Base-by-base conservation (phyloP, 805 yeast species). In the Lachancea waltii region DNA sequence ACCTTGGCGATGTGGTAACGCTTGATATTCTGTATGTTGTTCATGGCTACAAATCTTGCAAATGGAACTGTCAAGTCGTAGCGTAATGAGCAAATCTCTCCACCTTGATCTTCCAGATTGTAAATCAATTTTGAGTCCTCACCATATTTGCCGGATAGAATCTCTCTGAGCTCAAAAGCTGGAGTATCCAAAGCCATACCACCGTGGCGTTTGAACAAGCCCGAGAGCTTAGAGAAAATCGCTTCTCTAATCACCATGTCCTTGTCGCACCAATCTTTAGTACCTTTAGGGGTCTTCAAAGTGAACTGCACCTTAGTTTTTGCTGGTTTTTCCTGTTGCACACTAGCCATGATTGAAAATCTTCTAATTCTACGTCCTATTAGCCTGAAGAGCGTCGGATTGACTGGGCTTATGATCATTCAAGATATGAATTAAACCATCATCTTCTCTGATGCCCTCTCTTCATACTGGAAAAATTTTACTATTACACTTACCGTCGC, bases 161-260 rank as follows among this genome's bases (percentile, higher is more conserved):
- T 92, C 63, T 92, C 98, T 51, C 95, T 77, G 49, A 90, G 72
- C 64, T 92, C 99, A 53, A 92, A 92, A 4, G 92, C 99, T 5
- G 99, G 99, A 2, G 99, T 92, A 61, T 92, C 99, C 48, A 92
- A 86, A 29, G 98, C 90, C 23, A 87, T 95, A 64, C 94, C 98
- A 45, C 99, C 99, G 63, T 92, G 99, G 52, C 87, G 81, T 63
- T 87, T 83, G 74, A 92, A 92, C 35, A 92, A 64, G 2, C 67
- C 53, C 11, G 89, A 75, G 44, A 92, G 65, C 7, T 86, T 74
- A 36, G 70, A 67, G 62, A 92, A 92, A 44, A 92, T 75, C 27
- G 84, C 92, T 53, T 85, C 90, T 63, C 98, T 79, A 49, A 92
- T 77, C 27, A 87, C 83, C 97, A 92, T 92, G 61, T 92, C 98